Percentiles rank a stretch among this genome's conserved stretches.
phyloP scores from a whole-genome alignment of 176 grass and related monocot species.

The Lolium rigidum region DNA sequence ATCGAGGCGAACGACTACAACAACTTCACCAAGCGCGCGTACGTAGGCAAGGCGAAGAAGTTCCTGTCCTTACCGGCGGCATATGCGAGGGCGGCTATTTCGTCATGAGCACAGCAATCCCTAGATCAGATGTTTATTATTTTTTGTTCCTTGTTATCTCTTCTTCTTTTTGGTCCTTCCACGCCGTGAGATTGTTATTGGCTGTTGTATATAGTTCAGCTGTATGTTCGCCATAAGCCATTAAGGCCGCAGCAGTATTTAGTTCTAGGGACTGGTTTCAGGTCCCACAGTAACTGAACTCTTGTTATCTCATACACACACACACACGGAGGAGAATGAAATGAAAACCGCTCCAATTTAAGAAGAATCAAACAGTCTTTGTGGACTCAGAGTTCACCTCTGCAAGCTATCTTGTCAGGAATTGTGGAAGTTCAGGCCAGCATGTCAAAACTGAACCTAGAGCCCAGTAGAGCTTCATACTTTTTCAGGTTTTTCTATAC shows the following conservation, averaged over 20 bases:
- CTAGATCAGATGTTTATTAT: constrained; percentile 28
- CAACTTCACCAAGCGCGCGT: constrained; percentile 92
- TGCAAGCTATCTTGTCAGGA: background rate
- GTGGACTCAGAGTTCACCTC: background rate
- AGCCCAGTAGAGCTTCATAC: background rate
- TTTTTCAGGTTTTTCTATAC: too few species aligned
- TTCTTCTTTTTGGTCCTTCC: background rate
- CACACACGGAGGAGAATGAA: background rate
- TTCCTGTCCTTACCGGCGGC: constrained; percentile 66
- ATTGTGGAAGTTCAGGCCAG: background rate
- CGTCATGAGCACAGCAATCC: constrained; percentile 28
- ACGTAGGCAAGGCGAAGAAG: constrained; percentile 87
- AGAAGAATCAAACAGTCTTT: background rate
- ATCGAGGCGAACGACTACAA: constrained; percentile 96
- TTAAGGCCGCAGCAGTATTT: background rate
- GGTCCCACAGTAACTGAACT: constrained; percentile 4
- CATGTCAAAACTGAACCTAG: background rate
- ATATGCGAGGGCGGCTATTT: constrained; percentile 68
- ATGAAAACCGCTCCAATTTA: background rate
- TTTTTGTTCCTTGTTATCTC: background rate
- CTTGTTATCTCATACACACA: constrained; percentile 26
- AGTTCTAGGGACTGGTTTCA: constrained; percentile 20
- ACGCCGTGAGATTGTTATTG: background rate
- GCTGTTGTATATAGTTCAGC: constrained; percentile 54
- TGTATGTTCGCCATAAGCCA: constrained; percentile 19